phyloP scores from a whole-genome alignment of 345 rosid genomes.

The Fremontodendron californicum region DNA sequence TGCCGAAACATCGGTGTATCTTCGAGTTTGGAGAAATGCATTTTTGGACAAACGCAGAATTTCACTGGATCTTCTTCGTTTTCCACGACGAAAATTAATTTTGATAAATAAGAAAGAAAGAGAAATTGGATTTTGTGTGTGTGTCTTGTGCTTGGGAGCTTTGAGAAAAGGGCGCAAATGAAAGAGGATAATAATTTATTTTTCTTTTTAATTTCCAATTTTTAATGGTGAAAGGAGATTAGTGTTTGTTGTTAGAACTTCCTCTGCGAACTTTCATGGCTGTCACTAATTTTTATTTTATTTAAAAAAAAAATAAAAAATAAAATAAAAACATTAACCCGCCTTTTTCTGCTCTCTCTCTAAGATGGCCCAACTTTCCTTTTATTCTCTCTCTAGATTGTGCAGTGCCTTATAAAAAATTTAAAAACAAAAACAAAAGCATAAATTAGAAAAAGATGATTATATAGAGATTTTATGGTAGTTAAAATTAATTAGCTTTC shows the following conservation, averaged over 20 bases:
- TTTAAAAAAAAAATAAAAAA: neutral
- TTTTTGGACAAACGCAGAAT: conserved; percentile 16
- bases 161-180: conserved; percentile 6
- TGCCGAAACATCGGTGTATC: conserved; percentile 90
- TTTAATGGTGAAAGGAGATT: conserved; percentile 16
- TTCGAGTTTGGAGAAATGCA: conserved; percentile 73
- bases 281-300: conserved; percentile 17
- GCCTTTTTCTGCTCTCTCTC: neutral
- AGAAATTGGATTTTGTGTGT: neutral
- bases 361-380: neutral
- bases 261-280: conserved; percentile 52
- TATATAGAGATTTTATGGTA: too few relatives aligned
- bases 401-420: too few relatives aligned
- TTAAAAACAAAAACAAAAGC: too few relatives aligned
- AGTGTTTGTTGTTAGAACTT: neutral
- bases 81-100: neutral
- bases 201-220: neutral
- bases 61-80: conserved; percentile 12
- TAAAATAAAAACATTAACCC: neutral
- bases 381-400: too few relatives aligned
- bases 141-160: neutral
- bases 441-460: too few relatives aligned
- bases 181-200: neutral
- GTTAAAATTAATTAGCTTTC: too few relatives aligned
- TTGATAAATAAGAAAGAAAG: neutral